phyloP scores from a whole-genome alignment of 192 early-diverging fungal species.

The Entomortierella parvispora region DNA sequence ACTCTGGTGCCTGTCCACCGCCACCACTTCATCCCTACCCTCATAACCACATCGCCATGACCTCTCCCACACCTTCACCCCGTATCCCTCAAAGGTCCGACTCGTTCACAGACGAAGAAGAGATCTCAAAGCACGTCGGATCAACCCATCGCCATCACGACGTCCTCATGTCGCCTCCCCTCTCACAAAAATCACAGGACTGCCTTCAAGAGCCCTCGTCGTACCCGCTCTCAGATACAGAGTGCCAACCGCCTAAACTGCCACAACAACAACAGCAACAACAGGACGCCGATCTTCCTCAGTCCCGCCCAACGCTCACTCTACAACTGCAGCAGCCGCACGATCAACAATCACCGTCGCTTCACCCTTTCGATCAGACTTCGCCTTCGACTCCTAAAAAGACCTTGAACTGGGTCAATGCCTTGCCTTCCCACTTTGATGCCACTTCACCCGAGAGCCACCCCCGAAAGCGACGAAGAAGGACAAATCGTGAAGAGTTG shows the following conservation, averaged over 20 bases:
- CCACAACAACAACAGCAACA: conserved; percentile 6
- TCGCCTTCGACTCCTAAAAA: conserved; percentile 25
- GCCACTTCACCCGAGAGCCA: conserved; percentile 21
- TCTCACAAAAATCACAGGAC: conserved; percentile 26
- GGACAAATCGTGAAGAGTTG: conserved; percentile 72
- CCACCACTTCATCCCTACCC: too few relatives aligned
- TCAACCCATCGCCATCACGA: neutral
- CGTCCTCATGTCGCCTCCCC: conserved; percentile 26
- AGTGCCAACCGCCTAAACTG: neutral
- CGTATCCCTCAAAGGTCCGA: conserved; percentile 13
- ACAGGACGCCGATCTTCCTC: too few relatives aligned
- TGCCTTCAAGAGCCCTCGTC: neutral
- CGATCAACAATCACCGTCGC: conserved; percentile 1
- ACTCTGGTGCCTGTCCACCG: too few relatives aligned
- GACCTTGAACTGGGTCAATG: conserved; percentile 51
- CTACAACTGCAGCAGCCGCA: neutral
- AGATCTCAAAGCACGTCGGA: conserved; percentile 12
- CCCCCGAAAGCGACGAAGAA: conserved; percentile 44
- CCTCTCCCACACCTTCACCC: neutral
- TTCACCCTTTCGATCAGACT: conserved; percentile 30
- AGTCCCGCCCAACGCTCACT: neutral
- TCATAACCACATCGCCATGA: neutral
- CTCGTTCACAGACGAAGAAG: conserved; percentile 21
- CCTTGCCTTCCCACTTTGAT: conserved; percentile 42
- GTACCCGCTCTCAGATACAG: neutral